Evolutionary conservation across 768 basidiomycete genomes (phyloP).

Genomic region (Mycena crocata): DNA sequence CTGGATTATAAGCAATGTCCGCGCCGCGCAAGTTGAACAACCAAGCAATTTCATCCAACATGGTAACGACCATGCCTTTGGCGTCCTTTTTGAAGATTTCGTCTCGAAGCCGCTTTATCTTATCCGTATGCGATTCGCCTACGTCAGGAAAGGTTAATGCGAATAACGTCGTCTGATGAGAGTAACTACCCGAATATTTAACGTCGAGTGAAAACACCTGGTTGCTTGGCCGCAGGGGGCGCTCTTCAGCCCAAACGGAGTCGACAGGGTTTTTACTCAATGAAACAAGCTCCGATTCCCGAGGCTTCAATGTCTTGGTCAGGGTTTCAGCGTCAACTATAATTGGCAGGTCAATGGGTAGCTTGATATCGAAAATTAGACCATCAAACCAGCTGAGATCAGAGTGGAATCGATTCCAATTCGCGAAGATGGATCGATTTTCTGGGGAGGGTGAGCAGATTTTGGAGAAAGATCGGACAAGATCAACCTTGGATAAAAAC

Average conservation of each 20-base stretch:
- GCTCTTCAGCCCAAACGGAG: conserved; percentile 73
- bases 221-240: conserved; percentile 77
- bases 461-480: not conserved
- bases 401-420: conserved; percentile 89
- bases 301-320: conserved; percentile 62
- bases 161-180: no score
- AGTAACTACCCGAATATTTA: conserved; percentile 70
- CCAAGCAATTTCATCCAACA: conserved; percentile 97
- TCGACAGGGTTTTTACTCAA: conserved; percentile 83
- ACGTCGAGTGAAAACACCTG: conserved; percentile 75
- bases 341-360: not conserved
- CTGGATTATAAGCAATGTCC: conserved; percentile 91
- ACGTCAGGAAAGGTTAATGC: not conserved
- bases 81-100: conserved; percentile 71
- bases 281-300: conserved; percentile 73
- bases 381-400: conserved; percentile 68
- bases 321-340: conserved; percentile 76
- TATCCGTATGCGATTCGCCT: conserved; percentile 65
- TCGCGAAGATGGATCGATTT: conserved; percentile 68
- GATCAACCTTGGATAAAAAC: conserved; percentile 75
- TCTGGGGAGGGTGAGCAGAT: conserved; percentile 48
- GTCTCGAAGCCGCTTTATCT: conserved; percentile 74
- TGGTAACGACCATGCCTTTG: conserved; percentile 84
- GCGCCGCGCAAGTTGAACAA: conserved; percentile 91
- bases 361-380: not conserved